Evolutionary conservation across 768 basidiomycete genomes (phyloP).

Genomic region (Royoungia palumana): DNA sequence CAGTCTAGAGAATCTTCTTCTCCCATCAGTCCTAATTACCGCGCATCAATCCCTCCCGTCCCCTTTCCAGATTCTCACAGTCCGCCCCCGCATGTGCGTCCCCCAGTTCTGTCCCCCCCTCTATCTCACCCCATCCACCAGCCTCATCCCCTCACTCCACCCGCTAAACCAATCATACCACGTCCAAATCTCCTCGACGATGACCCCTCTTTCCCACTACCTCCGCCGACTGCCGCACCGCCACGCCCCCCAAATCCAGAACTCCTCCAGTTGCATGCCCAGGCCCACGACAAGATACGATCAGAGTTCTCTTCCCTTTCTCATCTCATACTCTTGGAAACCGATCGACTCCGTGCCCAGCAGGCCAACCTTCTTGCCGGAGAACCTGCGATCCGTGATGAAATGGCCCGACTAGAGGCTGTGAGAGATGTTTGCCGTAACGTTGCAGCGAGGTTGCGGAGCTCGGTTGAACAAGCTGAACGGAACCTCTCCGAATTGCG

Average conservation of each 20-base stretch:
- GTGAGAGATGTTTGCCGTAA: slow-evolving; percentile 86
- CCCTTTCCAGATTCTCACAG: slow-evolving; percentile 30
- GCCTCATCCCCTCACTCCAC: slow-evolving; percentile 19
- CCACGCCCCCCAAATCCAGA: slow-evolving; percentile 90
- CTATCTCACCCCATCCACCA: slow-evolving; percentile 27
- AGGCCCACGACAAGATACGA: slow-evolving; percentile 71
- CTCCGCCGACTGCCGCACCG: slow-evolving; percentile 44
- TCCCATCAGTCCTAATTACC: slow-evolving; percentile 28
- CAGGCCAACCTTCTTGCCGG: slow-evolving; percentile 84
- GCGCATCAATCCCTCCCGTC: slow-evolving; percentile 25
- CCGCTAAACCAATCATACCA: slow-evolving; percentile 10
- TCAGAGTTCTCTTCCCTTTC: slow-evolving; percentile 71
- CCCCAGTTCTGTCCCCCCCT: slow-evolving; percentile 15
- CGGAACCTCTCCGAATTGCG: slow-evolving; percentile 73
- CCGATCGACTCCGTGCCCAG: slow-evolving; percentile 74
- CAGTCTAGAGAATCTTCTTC: slow-evolving; percentile 19
- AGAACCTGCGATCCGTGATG: slow-evolving; percentile 91
- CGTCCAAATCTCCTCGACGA: slow-evolving; percentile 65
- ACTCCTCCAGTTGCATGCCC: slow-evolving; percentile 72
- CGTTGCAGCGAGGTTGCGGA: slow-evolving; percentile 66
- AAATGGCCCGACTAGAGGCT: slow-evolving; percentile 91
- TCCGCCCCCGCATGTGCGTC: slow-evolving; percentile 18
- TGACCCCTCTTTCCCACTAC: slow-evolving; percentile 38
- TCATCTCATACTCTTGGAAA: slow-evolving; percentile 58
- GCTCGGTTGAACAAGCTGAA: slow-evolving; percentile 64